Evolutionary conservation across 345 rosid genomes (phyloP), one percentile per base, ranked within the genome.

Genomic region (Hibiscus syriacus): DNA sequence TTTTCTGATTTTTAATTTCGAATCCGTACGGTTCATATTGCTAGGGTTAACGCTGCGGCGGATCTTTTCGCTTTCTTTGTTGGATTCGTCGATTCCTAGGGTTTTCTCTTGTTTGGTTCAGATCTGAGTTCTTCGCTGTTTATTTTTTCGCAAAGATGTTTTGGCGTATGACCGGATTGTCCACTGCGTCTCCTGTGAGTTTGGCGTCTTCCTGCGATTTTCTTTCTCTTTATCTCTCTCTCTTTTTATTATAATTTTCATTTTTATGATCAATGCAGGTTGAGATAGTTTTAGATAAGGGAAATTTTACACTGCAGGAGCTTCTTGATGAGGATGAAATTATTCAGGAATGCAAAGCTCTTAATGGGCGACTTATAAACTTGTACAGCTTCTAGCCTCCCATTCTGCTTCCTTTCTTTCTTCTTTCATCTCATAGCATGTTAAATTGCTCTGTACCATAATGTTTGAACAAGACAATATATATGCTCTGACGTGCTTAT

Each of bases 281-380:
- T 84, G 98, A 92, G 80, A 69, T 92, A 55, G 84, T 92, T 80
- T 81, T 92, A 82, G 98, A 92, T 58, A 92, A 90, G 81, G 95
- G 84, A 8, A 80, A 80, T 69, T 90, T 83, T 74, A 85, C 97
- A 27, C 56, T 92, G 79, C 96, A 92, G 73, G 98, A 92, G 81
- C 95, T 92, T 80, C 92, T 92, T 64, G 93, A 90, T 20, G 98
- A 92, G 84, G 98, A 90, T 80, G 98, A 92, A 76, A 84, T 92
- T 36, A 92, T 92, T 80, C 98, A 92, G 80, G 98, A 92, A 78
- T 92, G 98, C 95, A 92, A 92, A 80, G 86, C 93, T 39, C 78
- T 90, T 23, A 90, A 92, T 45, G 86, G 90, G 26, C 92, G 96
- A 53, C 97, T 92, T 71, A 84, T 92, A 64, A 90, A 85, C 76